Evolutionary conservation across 1,284 basidiomycete species (phyloP).

Genomic region (Phlebopus sp.): DNA sequence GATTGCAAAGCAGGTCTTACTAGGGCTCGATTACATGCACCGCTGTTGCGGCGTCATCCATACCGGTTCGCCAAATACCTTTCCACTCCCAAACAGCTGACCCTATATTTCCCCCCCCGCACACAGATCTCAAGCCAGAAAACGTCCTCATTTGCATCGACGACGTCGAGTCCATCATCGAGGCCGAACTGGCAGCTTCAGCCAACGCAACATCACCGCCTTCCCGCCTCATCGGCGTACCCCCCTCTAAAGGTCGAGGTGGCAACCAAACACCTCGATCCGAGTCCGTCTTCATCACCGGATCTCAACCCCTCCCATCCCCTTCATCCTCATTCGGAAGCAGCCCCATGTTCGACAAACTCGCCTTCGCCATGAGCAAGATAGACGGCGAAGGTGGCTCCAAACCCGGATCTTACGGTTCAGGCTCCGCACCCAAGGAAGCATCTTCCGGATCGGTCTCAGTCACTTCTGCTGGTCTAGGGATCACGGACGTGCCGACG

Average conservation of each 20-base stretch:
- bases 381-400: constrained; percentile 46
- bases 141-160: constrained; percentile 98
- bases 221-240: constrained; percentile 88
- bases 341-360: constrained; percentile 84
- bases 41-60: constrained; percentile 94
- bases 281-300: constrained; percentile 89
- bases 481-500: constrained; percentile 18
- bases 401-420: constrained; percentile 24
- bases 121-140: constrained; percentile 90
- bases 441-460: constrained; percentile 19
- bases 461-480: constrained; percentile 9
- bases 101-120: constrained; percentile 3
- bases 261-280: constrained; percentile 95
- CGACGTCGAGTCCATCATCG: constrained; percentile 93
- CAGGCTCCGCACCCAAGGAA: constrained; percentile 22
- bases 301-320: constrained; percentile 89
- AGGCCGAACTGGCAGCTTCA: constrained; percentile 73
- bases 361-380: constrained; percentile 90
- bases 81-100: constrained; percentile 1
- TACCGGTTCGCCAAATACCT: constrained; percentile 54
- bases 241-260: constrained; percentile 92
- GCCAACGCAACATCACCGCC: constrained; percentile 51
- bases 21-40: constrained; percentile 98
- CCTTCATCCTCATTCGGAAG: constrained; percentile 71
- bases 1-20: constrained; percentile 94